A percentile compares a stretch with the other conserved stretches of the same genome.
Conservation (phyloP, 768 basidiomycete genomes). For the Trametes cingulata region DNA sequence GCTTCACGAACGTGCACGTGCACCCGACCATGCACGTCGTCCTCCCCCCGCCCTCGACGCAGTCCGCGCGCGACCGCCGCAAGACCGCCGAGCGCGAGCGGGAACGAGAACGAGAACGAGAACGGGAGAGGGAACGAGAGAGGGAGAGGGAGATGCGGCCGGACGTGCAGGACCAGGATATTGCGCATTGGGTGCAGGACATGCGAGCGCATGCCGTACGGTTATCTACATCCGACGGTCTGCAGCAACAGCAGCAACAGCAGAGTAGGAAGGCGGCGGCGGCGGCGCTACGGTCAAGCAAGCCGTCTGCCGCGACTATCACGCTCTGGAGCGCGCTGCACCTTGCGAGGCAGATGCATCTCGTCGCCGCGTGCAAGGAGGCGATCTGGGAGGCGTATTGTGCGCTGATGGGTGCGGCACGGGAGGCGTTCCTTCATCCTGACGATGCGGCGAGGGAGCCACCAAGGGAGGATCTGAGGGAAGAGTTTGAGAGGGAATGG, state of each 20-base stretch:
- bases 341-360: conserved; percentile 57
- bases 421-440: conserved; percentile 11
- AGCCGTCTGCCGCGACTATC: conserved; percentile 32
- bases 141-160: not conserved
- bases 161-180: not conserved
- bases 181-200: conserved; percentile 5
- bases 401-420: conserved; percentile 38
- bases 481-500: conserved; percentile 70
- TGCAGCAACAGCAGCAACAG: not conserved
- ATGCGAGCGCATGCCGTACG: conserved; percentile 9
- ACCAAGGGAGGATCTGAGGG: conserved; percentile 35
- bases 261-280: not conserved
- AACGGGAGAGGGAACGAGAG: no score
- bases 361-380: conserved; percentile 65
- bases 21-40: conserved; percentile 50
- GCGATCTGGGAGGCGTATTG: conserved; percentile 68
- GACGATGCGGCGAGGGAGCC: conserved; percentile 18
- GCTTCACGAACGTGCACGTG: conserved; percentile 54
- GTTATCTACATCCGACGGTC: conserved; percentile 7
- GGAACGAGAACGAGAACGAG: no score
- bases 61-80: not conserved
- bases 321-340: conserved; percentile 62
- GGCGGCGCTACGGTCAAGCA: conserved; percentile 8
- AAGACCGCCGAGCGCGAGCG: no score
- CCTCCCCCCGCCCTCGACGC: conserved; percentile 43